phyloP scores from a whole-genome alignment of 345 rosid genomes.

The Eucalyptus polyanthemos region DNA sequence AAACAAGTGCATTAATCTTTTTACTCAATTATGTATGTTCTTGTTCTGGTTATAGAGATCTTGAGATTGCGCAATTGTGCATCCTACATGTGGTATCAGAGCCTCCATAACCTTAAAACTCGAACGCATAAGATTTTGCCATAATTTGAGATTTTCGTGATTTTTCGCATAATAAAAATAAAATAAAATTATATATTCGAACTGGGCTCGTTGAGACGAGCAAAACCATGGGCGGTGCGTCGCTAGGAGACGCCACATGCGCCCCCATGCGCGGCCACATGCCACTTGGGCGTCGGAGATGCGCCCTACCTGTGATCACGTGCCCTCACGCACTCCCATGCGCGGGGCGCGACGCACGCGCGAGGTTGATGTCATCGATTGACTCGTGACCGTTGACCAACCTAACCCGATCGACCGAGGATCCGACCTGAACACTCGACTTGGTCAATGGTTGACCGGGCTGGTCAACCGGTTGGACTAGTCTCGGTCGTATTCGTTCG shows the following conservation, averaged over 20 bases:
- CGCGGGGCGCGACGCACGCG: too few species aligned
- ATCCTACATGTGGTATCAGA: too few species aligned
- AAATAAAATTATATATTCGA: too few species aligned
- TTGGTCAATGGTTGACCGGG: fast-evolving
- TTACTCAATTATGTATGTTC: too few species aligned
- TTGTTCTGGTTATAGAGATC: fast-evolving
- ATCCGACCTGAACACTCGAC: fast-evolving
- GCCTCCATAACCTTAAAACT: too few species aligned
- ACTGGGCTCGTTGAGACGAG: fast-evolving
- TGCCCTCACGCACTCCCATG: fast-evolving
- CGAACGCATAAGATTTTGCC: too few species aligned
- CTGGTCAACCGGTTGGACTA: fast-evolving
- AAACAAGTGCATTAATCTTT: fast-evolving
- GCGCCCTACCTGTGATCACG: fast-evolving
- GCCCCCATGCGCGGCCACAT: fast-evolving
- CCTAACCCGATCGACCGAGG: fast-evolving
- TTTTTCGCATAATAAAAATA: too few species aligned
- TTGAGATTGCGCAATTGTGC: too few species aligned
- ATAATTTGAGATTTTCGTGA: too few species aligned
- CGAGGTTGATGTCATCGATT: too few species aligned
- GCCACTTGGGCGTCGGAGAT: fast-evolving
- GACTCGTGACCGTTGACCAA: fast-evolving
- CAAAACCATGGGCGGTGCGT: fast-evolving
- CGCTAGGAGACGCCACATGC: fast-evolving
- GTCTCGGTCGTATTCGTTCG: fast-evolving